Evolutionary conservation across 2,329 filamentous ascomycete species (phyloP).

Genomic region (Fusarium temperatum): DNA sequence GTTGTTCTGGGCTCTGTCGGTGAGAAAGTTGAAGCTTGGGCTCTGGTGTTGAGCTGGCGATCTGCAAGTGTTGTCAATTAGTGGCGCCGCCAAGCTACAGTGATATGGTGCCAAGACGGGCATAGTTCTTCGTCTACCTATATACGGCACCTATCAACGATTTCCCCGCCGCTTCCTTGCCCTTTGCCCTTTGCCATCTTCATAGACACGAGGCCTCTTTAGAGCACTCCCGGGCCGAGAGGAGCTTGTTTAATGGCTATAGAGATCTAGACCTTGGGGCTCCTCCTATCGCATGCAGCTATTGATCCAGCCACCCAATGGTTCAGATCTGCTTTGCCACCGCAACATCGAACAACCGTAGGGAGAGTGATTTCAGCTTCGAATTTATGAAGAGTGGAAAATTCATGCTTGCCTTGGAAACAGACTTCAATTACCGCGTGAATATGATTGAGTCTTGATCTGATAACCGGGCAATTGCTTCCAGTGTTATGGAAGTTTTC

Average conservation of each 20-base stretch:
- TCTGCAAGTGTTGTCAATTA: constrained; percentile 28
- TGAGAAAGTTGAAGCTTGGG: constrained; percentile 19
- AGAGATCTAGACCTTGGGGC: background rate
- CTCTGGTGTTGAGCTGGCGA: constrained; percentile 24
- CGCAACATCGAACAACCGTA: background rate
- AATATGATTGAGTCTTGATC: background rate
- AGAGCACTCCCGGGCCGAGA: background rate
- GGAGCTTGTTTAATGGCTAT: background rate
- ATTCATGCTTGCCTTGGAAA: background rate
- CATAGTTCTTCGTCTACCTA: background rate
- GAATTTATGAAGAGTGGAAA: background rate
- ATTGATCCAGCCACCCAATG: background rate
- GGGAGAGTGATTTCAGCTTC: background rate
- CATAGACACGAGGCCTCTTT: constrained; percentile 7
- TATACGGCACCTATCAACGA: background rate
- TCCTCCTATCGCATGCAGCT: background rate
- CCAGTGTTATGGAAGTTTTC: no score
- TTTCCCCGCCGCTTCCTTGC: background rate
- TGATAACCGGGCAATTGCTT: background rate
- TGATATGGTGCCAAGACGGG: constrained; percentile 14
- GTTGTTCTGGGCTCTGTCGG: constrained; percentile 15
- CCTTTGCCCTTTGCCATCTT: background rate
- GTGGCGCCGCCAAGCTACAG: constrained; percentile 29
- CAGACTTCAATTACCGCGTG: background rate
- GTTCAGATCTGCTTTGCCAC: background rate